Conservation (phyloP, 192 early-diverging fungal species). For the Pilobolus umbonatus region DNA sequence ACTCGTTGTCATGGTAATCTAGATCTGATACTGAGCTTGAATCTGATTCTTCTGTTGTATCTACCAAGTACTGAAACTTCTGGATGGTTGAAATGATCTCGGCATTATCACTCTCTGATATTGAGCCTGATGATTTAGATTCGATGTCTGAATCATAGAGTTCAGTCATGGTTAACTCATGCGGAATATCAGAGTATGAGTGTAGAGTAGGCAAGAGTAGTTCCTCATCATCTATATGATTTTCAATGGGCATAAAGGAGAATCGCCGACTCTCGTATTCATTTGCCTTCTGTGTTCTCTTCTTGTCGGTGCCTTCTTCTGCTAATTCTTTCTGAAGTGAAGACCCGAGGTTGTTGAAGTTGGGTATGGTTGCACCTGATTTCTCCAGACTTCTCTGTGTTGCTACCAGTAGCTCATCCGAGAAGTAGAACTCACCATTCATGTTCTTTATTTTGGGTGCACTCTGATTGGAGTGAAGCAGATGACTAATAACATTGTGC, state of each 20-base stretch:
- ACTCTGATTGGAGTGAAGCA: slow-evolving; percentile 77
- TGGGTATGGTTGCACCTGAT: slow-evolving; percentile 79
- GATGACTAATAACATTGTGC: slow-evolving; percentile 59
- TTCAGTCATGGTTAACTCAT: not conserved
- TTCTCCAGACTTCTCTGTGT: slow-evolving; percentile 83
- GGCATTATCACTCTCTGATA: not conserved
- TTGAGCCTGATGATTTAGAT: not conserved
- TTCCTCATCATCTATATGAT: not conserved
- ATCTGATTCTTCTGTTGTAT: not conserved
- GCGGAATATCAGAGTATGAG: not conserved
- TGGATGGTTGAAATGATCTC: not conserved
- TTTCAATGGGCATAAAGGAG: not conserved
- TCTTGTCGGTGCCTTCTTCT: slow-evolving; percentile 10
- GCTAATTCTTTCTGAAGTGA: slow-evolving; percentile 53
- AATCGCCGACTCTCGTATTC: too few relatives aligned
- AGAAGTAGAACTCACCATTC: slow-evolving; percentile 88
- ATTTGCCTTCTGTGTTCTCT: too few relatives aligned
- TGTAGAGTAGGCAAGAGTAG: not conserved
- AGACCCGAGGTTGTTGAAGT: slow-evolving; percentile 79
- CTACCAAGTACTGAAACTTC: not conserved
- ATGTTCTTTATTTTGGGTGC: slow-evolving; percentile 90
- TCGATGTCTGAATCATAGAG: not conserved
- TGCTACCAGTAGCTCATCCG: slow-evolving; percentile 68
- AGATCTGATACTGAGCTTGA: not conserved
- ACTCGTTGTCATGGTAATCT: too few relatives aligned